These are phyloP conservation scores for Suhomyces vadensis DNA, from an alignment of 805 yeast genomes.

Conservation along the genomic window DNA sequence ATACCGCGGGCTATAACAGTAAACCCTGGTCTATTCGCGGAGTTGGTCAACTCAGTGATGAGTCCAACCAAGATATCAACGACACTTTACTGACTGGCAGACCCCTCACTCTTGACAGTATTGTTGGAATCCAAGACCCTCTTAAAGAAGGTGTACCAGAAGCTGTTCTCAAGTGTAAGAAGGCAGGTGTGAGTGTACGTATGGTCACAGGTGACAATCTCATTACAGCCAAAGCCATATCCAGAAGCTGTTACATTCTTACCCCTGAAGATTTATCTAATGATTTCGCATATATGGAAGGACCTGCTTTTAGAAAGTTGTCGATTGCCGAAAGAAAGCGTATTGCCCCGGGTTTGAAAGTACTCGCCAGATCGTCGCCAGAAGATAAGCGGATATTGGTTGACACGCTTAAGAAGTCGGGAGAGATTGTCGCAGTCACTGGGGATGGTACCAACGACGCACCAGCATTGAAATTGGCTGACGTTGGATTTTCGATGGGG, in stretches of 20 bases:
- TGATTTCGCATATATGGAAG: conserved; percentile 79
- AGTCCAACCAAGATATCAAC: conserved; percentile 3
- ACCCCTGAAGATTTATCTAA: conserved; percentile 51
- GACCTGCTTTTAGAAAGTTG: conserved; percentile 81
- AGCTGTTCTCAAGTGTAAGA: conserved; percentile 81
- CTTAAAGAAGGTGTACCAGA: conserved; percentile 85
- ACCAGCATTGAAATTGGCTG: conserved; percentile 94
- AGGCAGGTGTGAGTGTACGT: conserved; percentile 91
- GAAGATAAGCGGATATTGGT: conserved; percentile 91
- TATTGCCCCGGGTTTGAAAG: conserved; percentile 74
- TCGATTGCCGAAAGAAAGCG: conserved; percentile 52
- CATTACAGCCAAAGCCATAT: conserved; percentile 88
- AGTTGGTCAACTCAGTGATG: neutral
- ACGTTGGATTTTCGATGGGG: conserved; percentile 99
- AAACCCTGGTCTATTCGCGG: neutral
- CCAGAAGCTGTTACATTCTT: conserved; percentile 79
- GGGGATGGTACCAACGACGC: conserved; percentile 99
- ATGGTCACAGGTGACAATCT: conserved; percentile 99
- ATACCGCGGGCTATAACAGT: conserved; percentile 16
- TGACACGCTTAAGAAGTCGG: conserved; percentile 70
- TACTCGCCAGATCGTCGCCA: conserved; percentile 92
- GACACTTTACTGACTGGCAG: no score
- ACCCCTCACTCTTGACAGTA: conserved; percentile 57
- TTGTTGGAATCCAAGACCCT: conserved; percentile 96
- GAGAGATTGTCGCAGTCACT: conserved; percentile 97